Evolutionary conservation across 257 asterid species (phyloP).

Genomic region (Salvia rosmarinus): DNA sequence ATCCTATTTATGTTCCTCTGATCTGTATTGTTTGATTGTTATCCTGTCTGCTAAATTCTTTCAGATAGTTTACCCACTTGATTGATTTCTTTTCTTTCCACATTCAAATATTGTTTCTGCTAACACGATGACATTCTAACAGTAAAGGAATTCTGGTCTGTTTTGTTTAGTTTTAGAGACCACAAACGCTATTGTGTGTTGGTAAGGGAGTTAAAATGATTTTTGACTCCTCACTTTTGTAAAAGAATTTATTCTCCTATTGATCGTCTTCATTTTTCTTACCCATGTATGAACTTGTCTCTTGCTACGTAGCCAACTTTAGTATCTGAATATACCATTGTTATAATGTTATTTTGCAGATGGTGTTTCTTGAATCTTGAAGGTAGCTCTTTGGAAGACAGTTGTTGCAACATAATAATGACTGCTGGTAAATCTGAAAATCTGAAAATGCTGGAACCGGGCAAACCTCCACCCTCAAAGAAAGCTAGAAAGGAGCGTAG

Average conservation of each 20-base stretch:
- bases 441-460: conserved; percentile 82
- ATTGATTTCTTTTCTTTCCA: conserved; percentile 3
- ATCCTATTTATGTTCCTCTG: background rate
- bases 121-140: background rate
- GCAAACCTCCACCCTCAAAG: conserved; percentile 80
- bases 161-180: background rate
- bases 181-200: background rate
- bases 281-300: background rate
- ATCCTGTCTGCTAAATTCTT: background rate
- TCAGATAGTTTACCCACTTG: background rate
- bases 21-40: conserved; percentile 3
- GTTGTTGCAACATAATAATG: conserved; percentile 66
- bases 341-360: conserved; percentile 46
- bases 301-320: conserved; percentile 16
- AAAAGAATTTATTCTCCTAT: conserved; percentile 11
- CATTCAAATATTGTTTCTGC: background rate
- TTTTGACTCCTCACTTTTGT: conserved; percentile 17
- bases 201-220: background rate
- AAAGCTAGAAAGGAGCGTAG: conserved; percentile 66
- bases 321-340: conserved; percentile 37
- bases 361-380: conserved; percentile 63
- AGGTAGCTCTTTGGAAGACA: conserved; percentile 52
- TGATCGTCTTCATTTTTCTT: background rate
- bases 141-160: background rate
- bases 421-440: conserved; percentile 79